A percentile compares a stretch with the other conserved stretches of the same genome.
phyloP scores from a whole-genome alignment of 225 moss, liverwort and hornwort genomes.

The Anthoceros angustus region DNA sequence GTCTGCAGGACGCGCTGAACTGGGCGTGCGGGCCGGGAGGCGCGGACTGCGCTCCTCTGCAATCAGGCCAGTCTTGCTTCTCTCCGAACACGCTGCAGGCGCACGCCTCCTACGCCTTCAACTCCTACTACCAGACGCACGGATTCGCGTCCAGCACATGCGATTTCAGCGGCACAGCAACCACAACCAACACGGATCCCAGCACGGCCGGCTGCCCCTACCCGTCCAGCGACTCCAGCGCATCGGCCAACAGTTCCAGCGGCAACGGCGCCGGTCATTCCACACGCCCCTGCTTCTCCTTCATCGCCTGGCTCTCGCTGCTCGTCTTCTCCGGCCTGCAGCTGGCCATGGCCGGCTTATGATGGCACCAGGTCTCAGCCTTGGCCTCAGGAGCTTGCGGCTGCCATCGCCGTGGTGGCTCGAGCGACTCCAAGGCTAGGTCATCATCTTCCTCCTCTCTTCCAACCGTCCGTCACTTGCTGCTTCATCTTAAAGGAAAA shows the following conservation, averaged over 20 bases:
- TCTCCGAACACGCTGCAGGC: not conserved
- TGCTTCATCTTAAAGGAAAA: too few relatives aligned
- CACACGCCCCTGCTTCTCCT: not conserved
- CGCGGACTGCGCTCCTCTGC: not conserved
- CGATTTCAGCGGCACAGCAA: not conserved
- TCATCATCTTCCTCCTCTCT: too few relatives aligned
- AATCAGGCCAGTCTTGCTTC: not conserved
- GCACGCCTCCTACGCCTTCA: constrained; percentile 4
- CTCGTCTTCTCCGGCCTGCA: not conserved
- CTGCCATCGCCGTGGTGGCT: too few relatives aligned
- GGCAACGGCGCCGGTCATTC: not conserved
- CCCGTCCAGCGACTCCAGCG: not conserved
- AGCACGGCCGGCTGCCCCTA: not conserved
- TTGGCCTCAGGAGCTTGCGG: too few relatives aligned
- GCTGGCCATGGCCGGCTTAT: too few relatives aligned
- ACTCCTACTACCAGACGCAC: not conserved
- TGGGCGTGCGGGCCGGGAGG: not conserved
- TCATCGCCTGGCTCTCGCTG: not conserved
- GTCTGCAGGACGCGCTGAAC: not conserved
- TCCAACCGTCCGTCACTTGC: too few relatives aligned
- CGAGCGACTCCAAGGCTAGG: too few relatives aligned
- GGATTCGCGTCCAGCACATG: not conserved
- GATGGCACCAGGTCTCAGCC: too few relatives aligned
- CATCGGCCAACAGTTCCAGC: not conserved
- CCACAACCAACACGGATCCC: not conserved